A percentile compares a stretch with the other conserved stretches of the same genome.
Evolutionary conservation across 768 basidiomycete genomes (phyloP).

Genomic region (Tubosaeta brunneosetosa): DNA sequence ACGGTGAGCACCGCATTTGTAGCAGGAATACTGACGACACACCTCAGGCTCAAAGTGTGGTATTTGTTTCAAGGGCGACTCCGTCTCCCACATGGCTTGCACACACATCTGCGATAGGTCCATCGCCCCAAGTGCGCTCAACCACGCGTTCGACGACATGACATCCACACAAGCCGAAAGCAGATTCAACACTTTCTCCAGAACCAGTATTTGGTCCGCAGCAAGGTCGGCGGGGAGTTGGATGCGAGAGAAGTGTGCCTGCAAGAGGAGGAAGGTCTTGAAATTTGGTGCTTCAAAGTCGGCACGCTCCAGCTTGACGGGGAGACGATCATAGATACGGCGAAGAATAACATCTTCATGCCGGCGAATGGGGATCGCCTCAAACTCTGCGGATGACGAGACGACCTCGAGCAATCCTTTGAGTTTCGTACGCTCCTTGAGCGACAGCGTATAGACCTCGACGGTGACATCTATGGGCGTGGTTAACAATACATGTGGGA

Average conservation of each 20-base stretch:
- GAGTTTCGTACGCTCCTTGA: constrained; percentile 95
- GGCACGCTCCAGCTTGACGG: constrained; percentile 80
- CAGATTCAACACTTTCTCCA: constrained; percentile 87
- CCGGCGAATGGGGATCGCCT: constrained; percentile 88
- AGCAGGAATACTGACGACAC: constrained; percentile 14
- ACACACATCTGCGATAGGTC: constrained; percentile 98
- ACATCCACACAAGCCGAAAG: constrained; percentile 96
- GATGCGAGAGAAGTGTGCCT: constrained; percentile 94
- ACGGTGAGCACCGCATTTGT: not conserved
- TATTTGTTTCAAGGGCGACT: constrained; percentile 92
- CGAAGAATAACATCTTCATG: constrained; percentile 84
- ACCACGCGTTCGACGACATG: constrained; percentile 95
- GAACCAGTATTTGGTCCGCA: constrained; percentile 82
- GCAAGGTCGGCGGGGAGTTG: constrained; percentile 90
- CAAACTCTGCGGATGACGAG: constrained; percentile 95
- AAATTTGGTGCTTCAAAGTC: constrained; percentile 96
- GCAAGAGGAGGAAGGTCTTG: constrained; percentile 95
- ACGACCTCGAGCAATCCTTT: constrained; percentile 96
- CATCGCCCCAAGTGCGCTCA: constrained; percentile 95
- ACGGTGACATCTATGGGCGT: constrained; percentile 75
- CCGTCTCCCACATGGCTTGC: constrained; percentile 96
- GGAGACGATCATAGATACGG: constrained; percentile 92
- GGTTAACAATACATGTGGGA: not conserved
- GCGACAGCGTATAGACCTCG: constrained; percentile 92
- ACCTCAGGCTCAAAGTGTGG: constrained; percentile 95